A percentile compares a stretch with the other conserved stretches of the same genome.
phyloP scores from a whole-genome alignment of 129 eudicot species.

The Deinandra increscens region DNA sequence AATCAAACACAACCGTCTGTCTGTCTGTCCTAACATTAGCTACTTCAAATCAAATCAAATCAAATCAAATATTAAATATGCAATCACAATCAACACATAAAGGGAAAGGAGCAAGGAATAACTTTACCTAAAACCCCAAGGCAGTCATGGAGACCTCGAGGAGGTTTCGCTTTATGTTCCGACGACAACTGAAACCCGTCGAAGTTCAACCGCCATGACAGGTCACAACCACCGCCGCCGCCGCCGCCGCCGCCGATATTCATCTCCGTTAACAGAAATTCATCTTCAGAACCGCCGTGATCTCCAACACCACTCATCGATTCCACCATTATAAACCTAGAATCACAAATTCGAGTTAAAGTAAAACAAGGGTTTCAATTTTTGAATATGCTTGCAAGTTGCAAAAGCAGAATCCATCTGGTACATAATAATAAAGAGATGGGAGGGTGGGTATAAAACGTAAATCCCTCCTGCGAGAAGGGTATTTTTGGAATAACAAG shows the following conservation, averaged over 20 bases:
- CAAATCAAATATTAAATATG: conserved; percentile 14
- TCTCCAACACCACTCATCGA: conserved; percentile 29
- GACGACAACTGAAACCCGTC: conserved; percentile 53
- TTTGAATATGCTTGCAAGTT: conserved; percentile 20
- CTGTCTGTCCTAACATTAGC: conserved; percentile 3
- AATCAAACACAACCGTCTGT: conserved; percentile 8
- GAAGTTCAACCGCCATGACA: conserved; percentile 77
- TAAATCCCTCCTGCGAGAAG: neutral
- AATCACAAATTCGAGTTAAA: neutral
- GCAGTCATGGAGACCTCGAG: conserved; percentile 66
- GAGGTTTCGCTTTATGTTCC: conserved; percentile 60
- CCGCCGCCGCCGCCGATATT: conserved; percentile 27
- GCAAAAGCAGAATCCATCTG: conserved; percentile 19
- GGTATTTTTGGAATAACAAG: conserved; percentile 13
- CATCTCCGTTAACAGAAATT: conserved; percentile 34
- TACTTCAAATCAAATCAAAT: conserved; percentile 9
- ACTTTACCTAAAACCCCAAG: conserved; percentile 67
- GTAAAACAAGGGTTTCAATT: neutral
- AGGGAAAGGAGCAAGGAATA: neutral
- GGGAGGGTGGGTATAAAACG: conserved; percentile 19
- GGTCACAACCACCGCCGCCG: conserved; percentile 25
- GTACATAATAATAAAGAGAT: conserved; percentile 13
- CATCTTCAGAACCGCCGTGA: conserved; percentile 45
- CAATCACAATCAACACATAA: conserved; percentile 13
- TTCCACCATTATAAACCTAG: conserved; percentile 44